Evolutionary conservation across 345 rosid species (phyloP).

Genomic region (Gossypium sturtianum): DNA sequence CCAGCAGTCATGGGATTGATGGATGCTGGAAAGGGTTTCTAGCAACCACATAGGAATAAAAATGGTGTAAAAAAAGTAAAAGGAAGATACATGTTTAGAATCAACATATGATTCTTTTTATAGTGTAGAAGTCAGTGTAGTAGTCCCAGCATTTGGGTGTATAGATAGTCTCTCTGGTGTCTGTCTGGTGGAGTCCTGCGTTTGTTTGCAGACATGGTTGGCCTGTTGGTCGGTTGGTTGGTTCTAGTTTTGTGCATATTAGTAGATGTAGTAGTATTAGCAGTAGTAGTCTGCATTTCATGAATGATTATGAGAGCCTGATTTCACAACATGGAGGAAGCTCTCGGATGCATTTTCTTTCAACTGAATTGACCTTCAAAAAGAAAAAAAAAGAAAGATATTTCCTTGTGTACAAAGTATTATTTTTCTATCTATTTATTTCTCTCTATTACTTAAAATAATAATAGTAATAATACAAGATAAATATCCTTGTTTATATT

Average conservation of each 20-base stretch:
- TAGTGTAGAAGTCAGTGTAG: conserved; percentile 21
- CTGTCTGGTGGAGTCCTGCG: conserved; percentile 29
- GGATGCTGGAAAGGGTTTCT: conserved; percentile 47
- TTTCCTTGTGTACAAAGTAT: conserved; percentile 1
- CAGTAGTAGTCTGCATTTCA: conserved; percentile 1
- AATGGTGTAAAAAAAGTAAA: conserved; percentile 23
- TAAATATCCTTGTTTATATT: too few relatives aligned
- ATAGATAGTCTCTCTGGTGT: conserved; percentile 19
- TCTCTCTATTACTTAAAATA: neutral
- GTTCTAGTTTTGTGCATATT: conserved; percentile 34
- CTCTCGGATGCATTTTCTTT: conserved; percentile 19
- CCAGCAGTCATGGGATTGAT: conserved; percentile 34
- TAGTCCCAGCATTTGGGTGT: conserved; percentile 55
- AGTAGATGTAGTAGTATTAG: conserved; percentile 17
- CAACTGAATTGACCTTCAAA: neutral
- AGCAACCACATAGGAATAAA: conserved; percentile 37
- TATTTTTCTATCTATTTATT: neutral
- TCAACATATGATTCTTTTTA: conserved; percentile 80
- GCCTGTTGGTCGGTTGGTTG: neutral
- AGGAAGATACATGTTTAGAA: conserved; percentile 28
- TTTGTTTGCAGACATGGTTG: conserved; percentile 21
- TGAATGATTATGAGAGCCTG: conserved; percentile 18
- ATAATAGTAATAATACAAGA: too few relatives aligned
- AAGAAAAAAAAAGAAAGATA: neutral
- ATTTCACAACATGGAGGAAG: conserved; percentile 39